Conservation (phyloP, 805 yeast genomes). For the Yarrowia sp. region DNA sequence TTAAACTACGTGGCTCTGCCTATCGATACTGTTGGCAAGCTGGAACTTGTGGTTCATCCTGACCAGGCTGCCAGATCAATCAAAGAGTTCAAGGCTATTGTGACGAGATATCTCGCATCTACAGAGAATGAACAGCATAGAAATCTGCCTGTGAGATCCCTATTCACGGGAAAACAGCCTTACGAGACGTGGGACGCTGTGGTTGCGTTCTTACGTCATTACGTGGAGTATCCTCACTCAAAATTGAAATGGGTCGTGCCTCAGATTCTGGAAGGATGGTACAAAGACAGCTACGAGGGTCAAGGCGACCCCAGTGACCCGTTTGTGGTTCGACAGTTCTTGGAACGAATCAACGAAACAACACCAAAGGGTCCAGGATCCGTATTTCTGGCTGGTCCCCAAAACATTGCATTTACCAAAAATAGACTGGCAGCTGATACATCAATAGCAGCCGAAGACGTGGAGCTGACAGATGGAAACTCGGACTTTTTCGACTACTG, state of each 20-base stretch:
- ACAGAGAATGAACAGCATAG: slow-evolving; percentile 9
- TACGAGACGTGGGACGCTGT: slow-evolving; percentile 33
- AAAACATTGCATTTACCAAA: slow-evolving; percentile 22
- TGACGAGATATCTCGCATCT: background rate
- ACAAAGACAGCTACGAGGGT: background rate
- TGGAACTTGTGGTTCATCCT: slow-evolving; percentile 9
- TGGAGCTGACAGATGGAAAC: slow-evolving; percentile 25
- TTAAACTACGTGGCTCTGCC: slow-evolving; percentile 24
- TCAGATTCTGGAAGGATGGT: slow-evolving; percentile 11
- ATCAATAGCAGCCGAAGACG: background rate
- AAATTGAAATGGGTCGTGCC: slow-evolving; percentile 28
- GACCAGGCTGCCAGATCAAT: slow-evolving; percentile 4
- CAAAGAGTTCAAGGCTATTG: slow-evolving; percentile 17
- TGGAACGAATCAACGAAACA: slow-evolving; percentile 14
- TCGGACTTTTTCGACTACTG: slow-evolving; percentile 17
- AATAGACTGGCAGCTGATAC: slow-evolving; percentile 4
- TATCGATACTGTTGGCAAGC: slow-evolving; percentile 12
- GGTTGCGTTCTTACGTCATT: slow-evolving; percentile 13
- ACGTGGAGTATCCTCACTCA: slow-evolving; percentile 22
- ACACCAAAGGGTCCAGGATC: slow-evolving; percentile 24
- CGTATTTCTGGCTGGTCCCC: slow-evolving; percentile 17
- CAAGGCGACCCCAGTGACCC: background rate
- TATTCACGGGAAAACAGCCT: slow-evolving; percentile 12
- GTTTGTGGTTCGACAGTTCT: slow-evolving; percentile 6
- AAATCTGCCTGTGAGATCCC: slow-evolving; percentile 1